Base-by-base conservation (phyloP, 805 yeast species). In the Wickerhamomyces mucosus region DNA sequence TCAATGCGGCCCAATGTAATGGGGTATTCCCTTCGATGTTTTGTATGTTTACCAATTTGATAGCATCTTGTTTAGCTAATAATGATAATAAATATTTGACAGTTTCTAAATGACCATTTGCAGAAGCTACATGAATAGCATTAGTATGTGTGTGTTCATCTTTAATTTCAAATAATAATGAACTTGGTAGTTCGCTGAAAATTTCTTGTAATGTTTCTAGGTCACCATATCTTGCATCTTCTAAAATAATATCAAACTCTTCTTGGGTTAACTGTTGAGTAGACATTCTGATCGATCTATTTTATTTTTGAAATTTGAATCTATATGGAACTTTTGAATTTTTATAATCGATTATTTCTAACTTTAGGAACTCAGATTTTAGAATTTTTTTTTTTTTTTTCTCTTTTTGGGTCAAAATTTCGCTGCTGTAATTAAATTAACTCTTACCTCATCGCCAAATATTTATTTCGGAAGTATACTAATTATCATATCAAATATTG, bases 41-140 rank as follows among this genome's bases (percentile, higher is more conserved):
- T 34, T 62, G 65, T 14, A 56, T 48, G 38, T 72, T 68, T 14
- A 75, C 66, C 25, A 70, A 55, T 12, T 43, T 40, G n/a, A 51
- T 55, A 12, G 73, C 72, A 8, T 73, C 67, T 7, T 54, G 59
- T 20, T 61, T 53, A 1, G 67, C 46, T 5, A 76, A 36, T 18
- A 73, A 48, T 1, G 69, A 59, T 20, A 85, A 50, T 17, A 86
- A 53, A 44, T 68, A 80, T 45, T 69, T 57, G 17, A 82, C 70
- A 4, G 77, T 73, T 19, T 77, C 86, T 5, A 61, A 41, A 52
- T 89, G 94, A 1, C 96, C 98, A 57, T 92, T 92, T 18, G 94
- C 98, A 16, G 94, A 77, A 0, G 97, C 96, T 88, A 84, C 83
- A 53, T 92, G 99, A 30, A 92, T 59, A 7, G 95, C 80, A 0